Conservation (phyloP, 2,329 filamentous ascomycete species). For the Exophiala bonariae region DNA sequence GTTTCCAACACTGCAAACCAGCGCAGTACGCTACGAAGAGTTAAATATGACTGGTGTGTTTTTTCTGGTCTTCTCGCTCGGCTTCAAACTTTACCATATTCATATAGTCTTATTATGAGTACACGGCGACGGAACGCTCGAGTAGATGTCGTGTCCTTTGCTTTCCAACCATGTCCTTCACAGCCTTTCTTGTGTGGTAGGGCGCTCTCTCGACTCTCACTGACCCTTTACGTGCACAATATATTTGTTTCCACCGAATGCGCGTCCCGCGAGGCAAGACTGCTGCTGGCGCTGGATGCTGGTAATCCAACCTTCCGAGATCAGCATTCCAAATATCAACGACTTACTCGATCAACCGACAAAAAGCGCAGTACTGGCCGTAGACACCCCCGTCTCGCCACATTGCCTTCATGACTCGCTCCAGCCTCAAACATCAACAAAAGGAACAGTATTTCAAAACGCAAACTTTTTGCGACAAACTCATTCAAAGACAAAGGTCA, state of each 20-base stretch:
- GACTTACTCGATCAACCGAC: too few species aligned
- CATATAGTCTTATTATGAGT: slow-evolving; percentile 24
- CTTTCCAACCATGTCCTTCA: slow-evolving; percentile 3
- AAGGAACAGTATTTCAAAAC: slow-evolving; percentile 8
- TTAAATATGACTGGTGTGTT: too few species aligned
- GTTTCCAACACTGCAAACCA: too few species aligned
- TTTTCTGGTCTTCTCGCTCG: too few species aligned
- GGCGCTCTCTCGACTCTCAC: background rate
- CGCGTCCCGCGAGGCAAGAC: too few species aligned
- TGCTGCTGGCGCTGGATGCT: too few species aligned
- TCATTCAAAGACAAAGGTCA: slow-evolving; percentile 1
- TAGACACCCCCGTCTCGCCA: background rate
- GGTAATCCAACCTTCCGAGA: too few species aligned
- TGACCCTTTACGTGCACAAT: too few species aligned
- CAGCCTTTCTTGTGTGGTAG: background rate
- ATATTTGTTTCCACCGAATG: too few species aligned
- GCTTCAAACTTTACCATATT: slow-evolving; percentile 5
- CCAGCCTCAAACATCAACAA: slow-evolving; percentile 7
- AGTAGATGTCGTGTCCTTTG: slow-evolving; percentile 19
- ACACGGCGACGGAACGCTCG: slow-evolving; percentile 18
- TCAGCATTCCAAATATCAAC: too few species aligned
- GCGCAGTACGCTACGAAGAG: background rate
- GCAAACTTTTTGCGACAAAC: slow-evolving; percentile 21
- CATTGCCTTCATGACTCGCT: slow-evolving; percentile 1
- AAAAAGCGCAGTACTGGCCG: too few species aligned